phyloP scores from a whole-genome alignment of 1,284 basidiomycete species.

The Inonotus hispidus region DNA sequence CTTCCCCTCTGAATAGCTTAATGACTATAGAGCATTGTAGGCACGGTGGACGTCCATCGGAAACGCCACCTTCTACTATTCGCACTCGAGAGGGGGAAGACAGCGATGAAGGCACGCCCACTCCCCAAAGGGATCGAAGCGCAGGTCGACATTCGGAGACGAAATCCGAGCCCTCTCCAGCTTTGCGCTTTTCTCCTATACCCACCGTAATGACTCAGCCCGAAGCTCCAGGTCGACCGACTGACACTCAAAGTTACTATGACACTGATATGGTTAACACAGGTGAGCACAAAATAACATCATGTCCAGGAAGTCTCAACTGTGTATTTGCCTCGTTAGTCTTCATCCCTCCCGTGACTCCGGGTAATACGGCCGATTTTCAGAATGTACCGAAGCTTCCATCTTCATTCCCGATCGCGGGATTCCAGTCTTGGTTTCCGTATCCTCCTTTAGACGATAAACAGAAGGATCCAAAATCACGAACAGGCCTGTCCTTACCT shows the following conservation, averaged over 20 bases:
- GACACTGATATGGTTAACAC: slow-evolving; percentile 49
- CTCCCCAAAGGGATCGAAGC: slow-evolving; percentile 8
- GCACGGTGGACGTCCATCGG: slow-evolving; percentile 67
- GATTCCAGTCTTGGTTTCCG: slow-evolving; percentile 41
- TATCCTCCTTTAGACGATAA: slow-evolving; percentile 22
- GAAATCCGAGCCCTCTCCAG: neutral
- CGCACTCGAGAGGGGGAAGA: slow-evolving; percentile 29
- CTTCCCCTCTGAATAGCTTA: neutral
- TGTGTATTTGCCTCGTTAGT: slow-evolving; percentile 12
- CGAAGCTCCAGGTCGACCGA: slow-evolving; percentile 27
- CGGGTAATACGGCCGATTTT: slow-evolving; percentile 30
- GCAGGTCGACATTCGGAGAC: neutral
- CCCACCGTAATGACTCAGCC: slow-evolving; percentile 28
- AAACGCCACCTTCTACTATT: slow-evolving; percentile 32
- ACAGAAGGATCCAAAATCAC: neutral
- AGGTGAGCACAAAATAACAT: slow-evolving; percentile 24
- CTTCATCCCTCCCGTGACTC: slow-evolving; percentile 25
- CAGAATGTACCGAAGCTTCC: slow-evolving; percentile 31
- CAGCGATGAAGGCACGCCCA: slow-evolving; percentile 30
- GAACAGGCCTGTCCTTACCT: too few relatives aligned
- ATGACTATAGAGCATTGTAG: slow-evolving; percentile 29
- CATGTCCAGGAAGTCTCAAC: slow-evolving; percentile 18
- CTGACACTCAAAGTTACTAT: slow-evolving; percentile 53
- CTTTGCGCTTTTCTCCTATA: slow-evolving; percentile 33
- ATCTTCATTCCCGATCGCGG: slow-evolving; percentile 48